Conservation (phyloP, 1,284 basidiomycete species). For the Microbotryum lychnidis-dioicae region DNA sequence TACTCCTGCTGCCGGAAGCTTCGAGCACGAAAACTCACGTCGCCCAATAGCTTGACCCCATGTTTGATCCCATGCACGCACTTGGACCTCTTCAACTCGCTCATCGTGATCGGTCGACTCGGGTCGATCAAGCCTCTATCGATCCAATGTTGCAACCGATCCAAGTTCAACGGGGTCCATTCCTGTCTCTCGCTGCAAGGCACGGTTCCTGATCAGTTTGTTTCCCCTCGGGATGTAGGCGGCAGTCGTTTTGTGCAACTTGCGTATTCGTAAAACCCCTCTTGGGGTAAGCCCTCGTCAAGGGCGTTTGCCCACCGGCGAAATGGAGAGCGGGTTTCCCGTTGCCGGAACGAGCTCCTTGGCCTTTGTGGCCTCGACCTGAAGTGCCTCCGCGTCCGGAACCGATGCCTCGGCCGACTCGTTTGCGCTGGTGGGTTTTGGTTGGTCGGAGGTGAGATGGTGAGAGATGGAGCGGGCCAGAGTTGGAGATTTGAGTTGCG, state of each 20-base stretch:
- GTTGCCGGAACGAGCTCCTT: conserved; percentile 83
- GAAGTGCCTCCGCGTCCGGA: conserved; percentile 86
- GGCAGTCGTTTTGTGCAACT: conserved; percentile 35
- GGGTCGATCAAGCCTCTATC: conserved; percentile 71
- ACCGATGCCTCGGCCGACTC: conserved; percentile 84
- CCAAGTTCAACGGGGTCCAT: conserved; percentile 60
- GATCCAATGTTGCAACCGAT: conserved; percentile 84
- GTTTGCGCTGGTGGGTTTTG: conserved; percentile 57
- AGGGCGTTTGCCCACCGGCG: conserved; percentile 92
- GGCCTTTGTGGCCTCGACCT: conserved; percentile 90
- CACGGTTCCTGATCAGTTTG: too few species aligned
- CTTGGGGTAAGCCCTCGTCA: conserved; percentile 87
- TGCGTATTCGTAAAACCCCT: conserved; percentile 87
- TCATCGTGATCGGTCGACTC: conserved; percentile 76
- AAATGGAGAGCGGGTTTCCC: conserved; percentile 69
- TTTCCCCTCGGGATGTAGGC: too few species aligned
- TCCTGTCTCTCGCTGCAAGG: conserved; percentile 12
- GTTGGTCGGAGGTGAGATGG: background rate
- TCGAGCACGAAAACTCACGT: conserved; percentile 47
- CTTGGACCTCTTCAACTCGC: conserved; percentile 71
- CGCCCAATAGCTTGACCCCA: conserved; percentile 84
- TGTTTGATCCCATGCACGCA: conserved; percentile 81
- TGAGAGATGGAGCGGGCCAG: background rate
- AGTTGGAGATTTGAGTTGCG: background rate
- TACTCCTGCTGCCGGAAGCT: background rate